Evolutionary conservation across 2,329 filamentous ascomycete species (phyloP).

Genomic region (Teratosphaeriaceae sp.): DNA sequence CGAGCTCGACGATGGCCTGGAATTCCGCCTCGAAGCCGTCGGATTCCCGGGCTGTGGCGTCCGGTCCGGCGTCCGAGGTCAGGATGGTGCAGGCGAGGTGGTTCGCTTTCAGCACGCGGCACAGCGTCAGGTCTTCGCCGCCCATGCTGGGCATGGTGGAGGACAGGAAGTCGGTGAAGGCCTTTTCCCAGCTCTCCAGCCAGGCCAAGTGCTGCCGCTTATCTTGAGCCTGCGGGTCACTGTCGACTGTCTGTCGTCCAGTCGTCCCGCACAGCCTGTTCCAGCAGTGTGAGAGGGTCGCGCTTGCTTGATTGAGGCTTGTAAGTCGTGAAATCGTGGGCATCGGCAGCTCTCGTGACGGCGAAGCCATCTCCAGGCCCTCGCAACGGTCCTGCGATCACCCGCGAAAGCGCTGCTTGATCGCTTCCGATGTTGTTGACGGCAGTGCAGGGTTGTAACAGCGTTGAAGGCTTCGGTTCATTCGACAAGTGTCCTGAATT

Average conservation of each 20-base stretch:
- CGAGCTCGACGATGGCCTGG: conserved; percentile 26
- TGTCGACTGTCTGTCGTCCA: neutral
- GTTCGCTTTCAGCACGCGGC: conserved; percentile 27
- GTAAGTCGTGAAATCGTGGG: conserved; percentile 22
- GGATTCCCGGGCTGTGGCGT: conserved; percentile 7
- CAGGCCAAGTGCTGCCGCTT: conserved; percentile 20
- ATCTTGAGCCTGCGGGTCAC: conserved; percentile 7
- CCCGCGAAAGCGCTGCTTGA: too few species aligned
- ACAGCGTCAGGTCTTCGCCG: conserved; percentile 21
- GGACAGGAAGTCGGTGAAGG: conserved; percentile 24
- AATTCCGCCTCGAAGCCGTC: conserved; percentile 21
- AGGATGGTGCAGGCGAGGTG: conserved; percentile 26
- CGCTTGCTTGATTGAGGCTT: conserved; percentile 25
- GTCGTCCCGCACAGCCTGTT: conserved; percentile 15
- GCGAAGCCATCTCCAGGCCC: neutral
- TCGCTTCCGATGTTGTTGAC: too few species aligned
- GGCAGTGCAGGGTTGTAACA: too few species aligned
- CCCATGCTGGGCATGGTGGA: conserved; percentile 22
- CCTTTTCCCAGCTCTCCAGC: conserved; percentile 27
- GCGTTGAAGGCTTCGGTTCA: too few species aligned
- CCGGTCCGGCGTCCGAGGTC: conserved; percentile 16
- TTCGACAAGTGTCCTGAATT: too few species aligned
- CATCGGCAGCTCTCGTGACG: conserved; percentile 26
- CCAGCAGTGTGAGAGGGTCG: conserved; percentile 26
- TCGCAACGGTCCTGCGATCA: too few species aligned